A percentile compares a stretch with the other conserved stretches of the same genome.
phyloP scores from a whole-genome alignment of 345 rosid species.

The Turritis glabra region DNA sequence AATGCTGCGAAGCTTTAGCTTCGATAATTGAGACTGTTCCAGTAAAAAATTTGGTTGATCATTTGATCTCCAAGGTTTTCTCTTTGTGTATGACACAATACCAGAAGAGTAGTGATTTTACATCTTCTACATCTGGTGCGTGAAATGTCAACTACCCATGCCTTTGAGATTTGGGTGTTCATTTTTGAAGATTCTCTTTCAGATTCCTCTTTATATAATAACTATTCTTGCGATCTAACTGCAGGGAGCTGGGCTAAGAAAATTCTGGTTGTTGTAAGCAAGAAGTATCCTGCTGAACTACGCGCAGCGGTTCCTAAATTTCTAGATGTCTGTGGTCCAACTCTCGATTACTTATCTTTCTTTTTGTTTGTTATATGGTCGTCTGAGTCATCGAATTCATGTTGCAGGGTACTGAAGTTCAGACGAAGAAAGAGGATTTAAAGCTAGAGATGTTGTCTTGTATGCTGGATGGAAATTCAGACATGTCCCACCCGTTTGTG shows the following conservation, averaged over 20 bases:
- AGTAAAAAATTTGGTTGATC: constrained; percentile 50
- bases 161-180: neutral
- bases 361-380: constrained; percentile 15
- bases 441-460: constrained; percentile 55
- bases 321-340: constrained; percentile 55
- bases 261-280: constrained; percentile 56
- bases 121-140: constrained; percentile 58
- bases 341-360: constrained; percentile 5
- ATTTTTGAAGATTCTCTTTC: neutral
- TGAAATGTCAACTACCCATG: constrained; percentile 6
- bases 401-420: constrained; percentile 52
- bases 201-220: neutral
- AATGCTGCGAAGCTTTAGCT: constrained; percentile 48
- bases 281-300: constrained; percentile 72
- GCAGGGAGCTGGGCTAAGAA: constrained; percentile 77
- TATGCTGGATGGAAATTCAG: constrained; percentile 61
- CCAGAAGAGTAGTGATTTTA: constrained; percentile 46
- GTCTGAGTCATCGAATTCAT: constrained; percentile 18
- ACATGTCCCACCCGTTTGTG: constrained; percentile 45
- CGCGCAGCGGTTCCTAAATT: constrained; percentile 54
- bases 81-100: constrained; percentile 60
- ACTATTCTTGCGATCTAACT: constrained; percentile 18
- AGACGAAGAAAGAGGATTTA: constrained; percentile 52
- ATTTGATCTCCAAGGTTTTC: constrained; percentile 61
- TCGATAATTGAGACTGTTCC: constrained; percentile 73